Conservation (phyloP, 805 yeast genomes). For the Candida khao-thaluensis region DNA sequence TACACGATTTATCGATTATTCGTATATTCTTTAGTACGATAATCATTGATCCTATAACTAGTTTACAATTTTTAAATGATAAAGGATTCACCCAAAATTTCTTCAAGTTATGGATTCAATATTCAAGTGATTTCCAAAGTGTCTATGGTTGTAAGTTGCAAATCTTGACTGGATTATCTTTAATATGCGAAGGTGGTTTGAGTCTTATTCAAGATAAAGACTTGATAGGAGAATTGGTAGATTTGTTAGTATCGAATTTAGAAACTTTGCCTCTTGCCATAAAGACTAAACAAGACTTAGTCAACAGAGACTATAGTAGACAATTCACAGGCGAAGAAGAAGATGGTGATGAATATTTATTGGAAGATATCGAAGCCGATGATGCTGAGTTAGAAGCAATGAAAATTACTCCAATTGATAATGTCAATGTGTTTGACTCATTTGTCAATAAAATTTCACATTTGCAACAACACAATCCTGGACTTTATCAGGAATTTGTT, state of each 20-base stretch:
- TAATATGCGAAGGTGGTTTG: conserved; percentile 33
- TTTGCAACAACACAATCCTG: conserved; percentile 48
- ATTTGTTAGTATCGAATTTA: conserved; percentile 40
- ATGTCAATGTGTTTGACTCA: conserved; percentile 65
- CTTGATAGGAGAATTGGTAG: conserved; percentile 36
- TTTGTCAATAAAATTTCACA: conserved; percentile 55
- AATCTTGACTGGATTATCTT: conserved; percentile 44
- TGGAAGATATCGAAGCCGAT: conserved; percentile 48
- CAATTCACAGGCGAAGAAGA: conserved; percentile 27
- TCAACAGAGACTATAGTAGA: conserved; percentile 40
- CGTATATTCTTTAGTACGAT: conserved; percentile 42
- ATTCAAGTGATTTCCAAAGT: conserved; percentile 47
- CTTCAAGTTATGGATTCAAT: conserved; percentile 48
- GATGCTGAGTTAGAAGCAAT: conserved; percentile 83
- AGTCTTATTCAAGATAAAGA: conserved; percentile 30
- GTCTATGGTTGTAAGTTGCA: conserved; percentile 57
- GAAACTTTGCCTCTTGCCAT: conserved; percentile 50
- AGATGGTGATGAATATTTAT: conserved; percentile 27
- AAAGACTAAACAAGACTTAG: conserved; percentile 44
- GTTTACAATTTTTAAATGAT: conserved; percentile 37
- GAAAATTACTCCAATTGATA: conserved; percentile 76
- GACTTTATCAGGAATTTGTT: conserved; percentile 49
- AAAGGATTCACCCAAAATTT: conserved; percentile 38
- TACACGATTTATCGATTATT: conserved; percentile 41
- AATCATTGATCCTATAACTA: conserved; percentile 37